Evolutionary conservation across 306 rosid species (phyloP).

Genomic region (peach (Prunus persica)): Prunus_persica_NCBIv2 NC_034013.1:1092501-1093000

Average conservation of each 20-base stretch:
- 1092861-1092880: neutral
- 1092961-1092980: neutral
- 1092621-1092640: neutral
- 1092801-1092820: no score
- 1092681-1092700: neutral
- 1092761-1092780: rapidly evolving
- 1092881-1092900: neutral
- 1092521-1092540: no score
- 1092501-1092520: no score
- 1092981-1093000: neutral
- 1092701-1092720: neutral
- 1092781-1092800: no score
- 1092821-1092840: neutral
- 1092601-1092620: neutral
- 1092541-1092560: no score
- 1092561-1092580: no score
- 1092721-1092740: neutral
- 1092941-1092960: neutral
- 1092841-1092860: neutral
- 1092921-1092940: neutral
- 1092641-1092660: neutral
- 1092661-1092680: neutral
- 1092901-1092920: neutral
- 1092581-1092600: no score
- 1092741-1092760: neutral